Percentiles rank a stretch among this genome's conserved stretches.
phyloP scores from a whole-genome alignment of 371 early-diverging fungal species.

The Mucor velutinosus region DNA sequence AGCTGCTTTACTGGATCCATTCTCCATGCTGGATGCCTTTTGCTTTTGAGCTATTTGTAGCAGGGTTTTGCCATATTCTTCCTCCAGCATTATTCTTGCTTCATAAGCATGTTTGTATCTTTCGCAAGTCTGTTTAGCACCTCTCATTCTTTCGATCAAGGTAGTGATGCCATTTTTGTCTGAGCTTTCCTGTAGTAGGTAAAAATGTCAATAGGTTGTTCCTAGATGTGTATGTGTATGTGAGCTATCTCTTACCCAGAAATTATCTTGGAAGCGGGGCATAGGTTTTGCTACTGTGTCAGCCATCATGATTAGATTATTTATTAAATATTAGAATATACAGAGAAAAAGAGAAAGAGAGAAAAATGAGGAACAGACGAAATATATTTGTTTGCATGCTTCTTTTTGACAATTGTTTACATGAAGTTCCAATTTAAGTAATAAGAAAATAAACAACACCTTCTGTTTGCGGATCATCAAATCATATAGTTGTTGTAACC shows the following conservation, averaged over 20 bases:
- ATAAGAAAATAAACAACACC: constrained; percentile 3
- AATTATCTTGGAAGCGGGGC: constrained; percentile 9
- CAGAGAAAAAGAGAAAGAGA: not conserved
- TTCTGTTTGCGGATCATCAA: not conserved
- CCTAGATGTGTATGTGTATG: not conserved
- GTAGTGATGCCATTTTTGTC: constrained; percentile 29
- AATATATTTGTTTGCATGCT: not conserved
- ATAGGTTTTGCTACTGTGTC: not conserved
- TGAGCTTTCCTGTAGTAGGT: constrained; percentile 19
- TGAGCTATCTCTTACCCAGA: constrained; percentile 9
- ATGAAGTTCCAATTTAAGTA: not conserved
- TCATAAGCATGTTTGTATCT: constrained; percentile 27
- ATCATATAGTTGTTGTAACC: no score
- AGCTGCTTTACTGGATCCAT: constrained; percentile 17
- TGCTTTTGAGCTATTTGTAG: constrained; percentile 25
- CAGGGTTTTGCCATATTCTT: constrained; percentile 31
- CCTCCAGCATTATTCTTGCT: constrained; percentile 28
- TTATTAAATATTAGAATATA: not conserved
- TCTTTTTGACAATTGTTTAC: constrained; percentile 14
- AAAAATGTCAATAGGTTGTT: not conserved
- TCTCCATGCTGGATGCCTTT: constrained; percentile 23
- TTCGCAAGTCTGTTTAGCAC: constrained; percentile 33
- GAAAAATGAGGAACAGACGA: not conserved
- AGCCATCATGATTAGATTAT: not conserved
- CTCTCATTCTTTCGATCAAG: constrained; percentile 28